Base-by-base conservation (phyloP, 345 rosid genomes). In the Abelmoschus esculentus region DNA sequence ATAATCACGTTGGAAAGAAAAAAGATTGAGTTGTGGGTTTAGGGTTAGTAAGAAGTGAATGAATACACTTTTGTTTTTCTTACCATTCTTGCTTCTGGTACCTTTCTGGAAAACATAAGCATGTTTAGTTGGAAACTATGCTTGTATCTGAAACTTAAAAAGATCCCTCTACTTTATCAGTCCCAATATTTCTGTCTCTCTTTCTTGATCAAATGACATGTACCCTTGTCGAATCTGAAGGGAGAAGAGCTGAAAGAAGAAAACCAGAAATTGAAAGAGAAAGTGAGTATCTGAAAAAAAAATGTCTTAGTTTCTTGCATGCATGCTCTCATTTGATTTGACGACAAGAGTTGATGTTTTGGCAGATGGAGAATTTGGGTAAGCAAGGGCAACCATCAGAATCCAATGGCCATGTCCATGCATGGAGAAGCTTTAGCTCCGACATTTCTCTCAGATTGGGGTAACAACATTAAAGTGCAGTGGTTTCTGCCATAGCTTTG, bases 371-470 rank as follows among this genome's bases (percentile, higher is more conserved):
- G 70, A 49, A 29, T 18, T 40, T 28, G 63, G 26, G 4, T 19
- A 11, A 14, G 52, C n/a, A 58, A 44, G 40, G 75, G 14, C 72
- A 56, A 3, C 67, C 79, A 52, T 40, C 34, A 10, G 75, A 75
- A 14, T 66, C 77, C 17, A 19, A 13, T 15, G 72, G 70, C 17
- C n/a, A 13, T 11, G 72, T 67, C 61, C 63, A 42, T 57, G 42
- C 13, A 38, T 32, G 66, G 69, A 72, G 62, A 38, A 76, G 70
- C 28, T 28, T 0, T 52, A 66, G 44, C 31, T 61, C 58, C 3
- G 70, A 64, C 11, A 34, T 72, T 73, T 79, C 65, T 14, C 82
- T 82, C 54, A 77, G 57, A 69, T 61, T 82, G 73, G 81, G 83
- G 83, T 82, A 38, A 38, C 42, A 38, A 7, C 42, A 38, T 38